Base-by-base conservation (phyloP, 805 yeast species). In the Zygoascus ofunaensis region DNA sequence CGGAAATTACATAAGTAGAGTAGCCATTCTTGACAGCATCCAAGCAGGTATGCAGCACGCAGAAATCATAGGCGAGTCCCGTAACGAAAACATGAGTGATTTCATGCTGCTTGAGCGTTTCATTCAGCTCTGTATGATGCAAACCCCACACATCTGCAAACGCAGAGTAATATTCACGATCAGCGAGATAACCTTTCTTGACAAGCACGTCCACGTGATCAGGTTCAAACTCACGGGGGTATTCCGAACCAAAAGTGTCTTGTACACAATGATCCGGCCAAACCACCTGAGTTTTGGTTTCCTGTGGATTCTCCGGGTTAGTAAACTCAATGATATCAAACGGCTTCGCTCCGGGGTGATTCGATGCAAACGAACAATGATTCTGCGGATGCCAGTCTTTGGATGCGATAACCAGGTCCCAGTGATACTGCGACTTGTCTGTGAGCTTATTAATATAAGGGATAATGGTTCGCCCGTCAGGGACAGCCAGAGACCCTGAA, bases 251-350 rank as follows among this genome's bases (percentile, higher is more conserved):
- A 4, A 51, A 40, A 0, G 87, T 70, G 42, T 71, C 69, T 55
- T 85, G 89, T 14, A 89, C 75, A 61, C 97, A 89, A 59, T 89
- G 97, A 44, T 76, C 89, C 0, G 97, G 97, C 97, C 97, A 89
- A 3, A 87, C 69, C 5, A 49, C 45, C 0, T 72, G 69, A 50
- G 77, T 79, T 3, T 48, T 54, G 32, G 64, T 49, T 12, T 59
- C 51, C 35, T 50, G 48, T 0, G 58, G 58, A 34, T 60, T 53
- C 17, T 64, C 52, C 0, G 92, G 89, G 40, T 79, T 75, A 1
- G 54, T 41, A 56, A 80, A 76, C 15, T 57, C 64, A 34, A 75
- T 51, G 1, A 65, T 56, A 0, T 77, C 64, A 56, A 69, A 87
- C 2, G 87, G 83, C 2, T 59, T 45, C 21, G 50, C 61, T 30